Conservation (phyloP, 2,329 filamentous ascomycete genomes). For the Pseudogymnoascus sp. region DNA sequence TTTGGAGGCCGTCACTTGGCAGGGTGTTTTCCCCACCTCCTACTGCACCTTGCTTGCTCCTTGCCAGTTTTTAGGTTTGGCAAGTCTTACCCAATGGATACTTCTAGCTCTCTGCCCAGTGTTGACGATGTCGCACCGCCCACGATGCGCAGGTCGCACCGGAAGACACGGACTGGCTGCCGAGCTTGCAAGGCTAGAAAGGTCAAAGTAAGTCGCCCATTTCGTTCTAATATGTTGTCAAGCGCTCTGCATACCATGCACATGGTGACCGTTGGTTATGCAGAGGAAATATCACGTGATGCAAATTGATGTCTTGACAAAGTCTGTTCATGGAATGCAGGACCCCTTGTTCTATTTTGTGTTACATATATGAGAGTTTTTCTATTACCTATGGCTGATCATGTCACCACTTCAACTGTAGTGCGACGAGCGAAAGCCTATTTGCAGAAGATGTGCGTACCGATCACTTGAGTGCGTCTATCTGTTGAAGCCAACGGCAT, state of each 20-base stretch:
- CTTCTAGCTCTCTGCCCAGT: not conserved
- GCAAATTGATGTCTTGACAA: too few species aligned
- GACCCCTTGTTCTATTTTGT: not conserved
- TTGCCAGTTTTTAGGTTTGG: not conserved
- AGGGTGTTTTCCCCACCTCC: not conserved
- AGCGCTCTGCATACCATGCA: not conserved
- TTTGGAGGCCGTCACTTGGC: not conserved
- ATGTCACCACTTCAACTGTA: slow-evolving; percentile 13
- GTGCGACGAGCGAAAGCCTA: slow-evolving; percentile 34
- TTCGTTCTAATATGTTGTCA: not conserved
- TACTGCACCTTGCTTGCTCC: not conserved
- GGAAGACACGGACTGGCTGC: slow-evolving; percentile 34
- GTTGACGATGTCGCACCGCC: not conserved
- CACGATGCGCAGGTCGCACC: slow-evolving; percentile 19
- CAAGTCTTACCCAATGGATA: not conserved
- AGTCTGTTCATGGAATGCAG: not conserved
- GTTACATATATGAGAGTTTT: not conserved
- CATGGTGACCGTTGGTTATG: not conserved
- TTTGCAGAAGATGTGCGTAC: slow-evolving; percentile 34
- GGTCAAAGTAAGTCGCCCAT: slow-evolving; percentile 29
- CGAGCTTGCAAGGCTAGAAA: slow-evolving; percentile 33
- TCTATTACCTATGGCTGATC: not conserved
- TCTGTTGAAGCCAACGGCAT: slow-evolving; percentile 14
- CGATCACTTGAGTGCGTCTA: slow-evolving; percentile 35
- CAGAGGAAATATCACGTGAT: not conserved